Conservation (phyloP, 495 filamentous ascomycete genomes). For the Neurospora tetrasperma region DNA sequence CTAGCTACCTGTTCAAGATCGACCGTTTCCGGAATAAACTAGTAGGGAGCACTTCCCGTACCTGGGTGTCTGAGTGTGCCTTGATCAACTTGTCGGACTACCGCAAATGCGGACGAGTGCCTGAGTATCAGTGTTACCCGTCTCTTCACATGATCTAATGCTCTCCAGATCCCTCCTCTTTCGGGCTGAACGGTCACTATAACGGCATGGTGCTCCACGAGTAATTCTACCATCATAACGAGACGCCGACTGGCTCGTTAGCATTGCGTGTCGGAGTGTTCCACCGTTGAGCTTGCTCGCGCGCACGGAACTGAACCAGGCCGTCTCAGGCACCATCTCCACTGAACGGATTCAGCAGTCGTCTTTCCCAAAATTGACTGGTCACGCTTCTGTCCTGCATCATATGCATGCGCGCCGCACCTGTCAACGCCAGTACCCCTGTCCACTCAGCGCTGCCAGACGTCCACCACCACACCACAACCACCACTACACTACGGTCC, state of each 20-base stretch:
- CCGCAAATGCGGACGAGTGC: background rate
- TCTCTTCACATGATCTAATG: background rate
- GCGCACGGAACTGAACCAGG: background rate
- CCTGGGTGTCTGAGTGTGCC: too few relatives aligned
- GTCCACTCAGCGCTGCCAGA: background rate
- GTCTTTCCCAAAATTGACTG: background rate
- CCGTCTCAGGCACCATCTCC: background rate
- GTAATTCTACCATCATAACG: background rate
- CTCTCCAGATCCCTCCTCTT: background rate
- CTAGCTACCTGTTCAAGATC: too few relatives aligned
- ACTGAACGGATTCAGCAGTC: background rate
- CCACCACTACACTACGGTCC: background rate
- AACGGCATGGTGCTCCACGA: background rate
- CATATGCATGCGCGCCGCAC: background rate
- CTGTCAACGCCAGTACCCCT: background rate
- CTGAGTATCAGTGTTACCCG: background rate
- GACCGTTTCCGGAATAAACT: too few relatives aligned
- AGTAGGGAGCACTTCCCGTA: too few relatives aligned
- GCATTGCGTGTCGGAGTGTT: background rate
- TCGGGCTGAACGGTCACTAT: background rate
- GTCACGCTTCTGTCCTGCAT: background rate
- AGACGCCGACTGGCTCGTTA: background rate
- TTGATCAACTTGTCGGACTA: background rate
- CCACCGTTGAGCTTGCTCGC: background rate
- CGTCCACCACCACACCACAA: background rate